Evolutionary conservation across 208 protist genomes (phyloP).

Genomic region (Acanthamoeba castellanii): DNA sequence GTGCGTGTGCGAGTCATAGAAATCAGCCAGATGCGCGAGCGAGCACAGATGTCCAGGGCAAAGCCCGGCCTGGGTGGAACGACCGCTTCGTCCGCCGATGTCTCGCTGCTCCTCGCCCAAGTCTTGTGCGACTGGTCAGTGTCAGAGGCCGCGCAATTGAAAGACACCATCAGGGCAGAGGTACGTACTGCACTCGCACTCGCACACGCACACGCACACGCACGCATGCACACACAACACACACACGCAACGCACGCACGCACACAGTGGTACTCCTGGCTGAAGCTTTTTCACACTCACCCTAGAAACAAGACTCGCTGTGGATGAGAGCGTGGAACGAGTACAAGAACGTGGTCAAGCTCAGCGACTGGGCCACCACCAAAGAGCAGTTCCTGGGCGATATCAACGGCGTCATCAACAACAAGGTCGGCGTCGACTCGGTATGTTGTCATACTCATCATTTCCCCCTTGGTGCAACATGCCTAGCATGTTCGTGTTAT

Average conservation of each 20-base stretch:
- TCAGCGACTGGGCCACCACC: neutral
- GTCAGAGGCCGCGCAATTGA: neutral
- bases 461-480: too few relatives aligned
- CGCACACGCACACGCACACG: too few relatives aligned
- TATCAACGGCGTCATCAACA: neutral
- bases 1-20: neutral
- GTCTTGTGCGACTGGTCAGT: conserved; percentile 39
- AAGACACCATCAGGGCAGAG: neutral
- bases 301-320: conserved; percentile 29
- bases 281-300: neutral
- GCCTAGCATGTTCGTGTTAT: too few relatives aligned
- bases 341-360: neutral
- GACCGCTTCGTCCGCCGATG: neutral
- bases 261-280: neutral
- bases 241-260: too few relatives aligned
- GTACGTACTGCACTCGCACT: neutral
- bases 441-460: neutral
- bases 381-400: neutral
- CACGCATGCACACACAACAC: too few relatives aligned
- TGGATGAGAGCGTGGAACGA: conserved; percentile 8
- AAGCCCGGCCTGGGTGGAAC: too few relatives aligned
- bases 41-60: neutral
- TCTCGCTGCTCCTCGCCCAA: neutral
- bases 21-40: neutral
- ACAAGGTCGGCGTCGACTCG: conserved; percentile 24